Evolutionary conservation across 306 rosid genomes (phyloP), one percentile per base, ranked within the genome.

Genomic region (Dalbergia oliveri): DNA sequence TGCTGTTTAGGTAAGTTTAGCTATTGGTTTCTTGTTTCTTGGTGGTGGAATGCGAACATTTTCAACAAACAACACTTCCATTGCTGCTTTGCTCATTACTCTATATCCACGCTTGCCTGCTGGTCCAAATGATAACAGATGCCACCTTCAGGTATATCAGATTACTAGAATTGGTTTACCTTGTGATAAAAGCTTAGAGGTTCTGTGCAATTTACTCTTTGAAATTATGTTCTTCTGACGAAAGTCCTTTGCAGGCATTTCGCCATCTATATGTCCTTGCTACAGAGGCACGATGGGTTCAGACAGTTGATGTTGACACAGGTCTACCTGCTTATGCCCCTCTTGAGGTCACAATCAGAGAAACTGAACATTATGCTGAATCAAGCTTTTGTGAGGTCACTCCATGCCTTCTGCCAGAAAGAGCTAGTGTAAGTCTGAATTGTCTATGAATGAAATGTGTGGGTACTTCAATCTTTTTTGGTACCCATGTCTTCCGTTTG

Each of bases 31-130:
- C 93, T 89, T 94, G 90, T 94, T 93, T 83, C 97, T 94, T 81
- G 99, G 99, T 80, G 99, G 99, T 78, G 99, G 99, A 87, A 93
- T 87, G 87, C 91, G 88, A 75, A 93, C 97, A 71, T 94, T 94
- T 88, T 93, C 99, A 82, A 92, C 97, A 49, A 85, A 89, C 89
- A 89, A 88, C 83, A 86, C 94, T 82, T 86, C 97, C 45, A 81
- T 94, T 84, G 97, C 99, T 87, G 97, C 99, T 71, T 86, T 94
- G 82, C 92, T 93, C 77, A 88, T 94, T 83, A 87, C 99, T 84
- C 97, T 94, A 69, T 94, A 94, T 85, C 97, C 99, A 68, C 97
- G 97, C 76, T 83, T 94, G 88, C 99, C 99, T 66, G 89, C 92
- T 73, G 97, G 97, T 65, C 97, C 99, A 73, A 94, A 90, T 71